phyloP scores from a whole-genome alignment of 2,329 filamentous ascomycete species.

The Fusarium ambrosium region DNA sequence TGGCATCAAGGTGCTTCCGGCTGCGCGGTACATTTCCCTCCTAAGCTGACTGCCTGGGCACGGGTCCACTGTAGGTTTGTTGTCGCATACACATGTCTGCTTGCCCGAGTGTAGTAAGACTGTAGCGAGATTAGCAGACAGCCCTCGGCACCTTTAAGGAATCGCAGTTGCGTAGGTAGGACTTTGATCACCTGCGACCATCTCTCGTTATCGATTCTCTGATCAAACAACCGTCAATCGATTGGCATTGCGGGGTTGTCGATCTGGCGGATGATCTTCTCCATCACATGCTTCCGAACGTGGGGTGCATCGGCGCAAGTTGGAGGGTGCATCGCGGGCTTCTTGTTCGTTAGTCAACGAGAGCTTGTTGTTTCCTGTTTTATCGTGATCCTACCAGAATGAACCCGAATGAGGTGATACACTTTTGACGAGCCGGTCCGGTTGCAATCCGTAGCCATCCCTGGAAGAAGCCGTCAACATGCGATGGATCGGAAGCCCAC shows the following conservation, averaged over 20 bases:
- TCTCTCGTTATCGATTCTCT: slow-evolving; percentile 1
- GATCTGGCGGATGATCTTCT: slow-evolving; percentile 43
- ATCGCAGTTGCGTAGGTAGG: not conserved
- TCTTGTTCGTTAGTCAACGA: not conserved
- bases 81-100: not conserved
- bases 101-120: not conserved
- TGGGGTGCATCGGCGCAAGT: slow-evolving; percentile 36
- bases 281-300: slow-evolving; percentile 35
- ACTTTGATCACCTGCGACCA: not conserved
- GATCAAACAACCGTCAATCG: slow-evolving; percentile 10
- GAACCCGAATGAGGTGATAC: not conserved
- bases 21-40: not conserved
- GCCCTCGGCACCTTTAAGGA: not conserved
- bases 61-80: not conserved
- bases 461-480: not conserved
- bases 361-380: slow-evolving; percentile 1
- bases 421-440: not conserved
- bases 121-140: not conserved
- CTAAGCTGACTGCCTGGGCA: slow-evolving; percentile 10
- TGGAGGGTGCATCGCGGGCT: slow-evolving; percentile 9
- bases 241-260: slow-evolving; percentile 43
- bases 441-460: not conserved
- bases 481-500: not conserved
- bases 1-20: not conserved
- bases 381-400: not conserved